phyloP scores from a whole-genome alignment of 345 rosid species.

The Boechera divaricarpa region DNA sequence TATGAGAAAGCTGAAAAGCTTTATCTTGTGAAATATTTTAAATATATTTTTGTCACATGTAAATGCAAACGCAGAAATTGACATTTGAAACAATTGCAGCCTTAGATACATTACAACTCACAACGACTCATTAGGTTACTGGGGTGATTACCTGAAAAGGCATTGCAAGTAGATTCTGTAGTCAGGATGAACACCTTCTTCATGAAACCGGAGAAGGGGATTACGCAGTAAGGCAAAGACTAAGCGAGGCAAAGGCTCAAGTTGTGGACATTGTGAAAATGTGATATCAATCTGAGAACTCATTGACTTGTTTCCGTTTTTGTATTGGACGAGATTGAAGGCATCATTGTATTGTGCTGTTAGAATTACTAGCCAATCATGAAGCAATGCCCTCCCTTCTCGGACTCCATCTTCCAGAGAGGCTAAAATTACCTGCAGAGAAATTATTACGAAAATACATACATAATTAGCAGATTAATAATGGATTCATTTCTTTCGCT shows the following conservation, averaged over 20 bases:
- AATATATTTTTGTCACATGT: too few relatives aligned
- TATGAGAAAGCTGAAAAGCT: too few relatives aligned
- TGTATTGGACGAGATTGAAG: conserved; percentile 65
- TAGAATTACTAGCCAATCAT: conserved; percentile 97
- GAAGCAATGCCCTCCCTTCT: conserved; percentile 91
- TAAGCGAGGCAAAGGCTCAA: conserved; percentile 84
- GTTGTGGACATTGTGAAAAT: conserved; percentile 91
- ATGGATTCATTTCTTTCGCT: not conserved
- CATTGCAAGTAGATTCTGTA: conserved; percentile 91
- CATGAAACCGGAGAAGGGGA: conserved; percentile 91
- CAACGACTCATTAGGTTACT: conserved; percentile 1
- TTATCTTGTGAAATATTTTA: too few relatives aligned
- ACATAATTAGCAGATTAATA: conserved; percentile 2
- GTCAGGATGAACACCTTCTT: conserved; percentile 99
- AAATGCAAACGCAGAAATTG: not conserved
- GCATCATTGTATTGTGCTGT: conserved; percentile 85
- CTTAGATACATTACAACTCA: not conserved
- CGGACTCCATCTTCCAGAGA: conserved; percentile 92
- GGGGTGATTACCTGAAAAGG: conserved; percentile 80
- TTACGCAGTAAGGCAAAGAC: conserved; percentile 93
- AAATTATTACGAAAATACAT: not conserved
- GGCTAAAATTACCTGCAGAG: conserved; percentile 74
- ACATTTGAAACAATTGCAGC: not conserved
- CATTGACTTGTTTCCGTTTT: conserved; percentile 59
- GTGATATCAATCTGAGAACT: conserved; percentile 78